Evolutionary conservation across 371 early-diverging fungal species (phyloP), one percentile per base, ranked within the genome.

Genomic region (Catenaria anguillulae): DNA sequence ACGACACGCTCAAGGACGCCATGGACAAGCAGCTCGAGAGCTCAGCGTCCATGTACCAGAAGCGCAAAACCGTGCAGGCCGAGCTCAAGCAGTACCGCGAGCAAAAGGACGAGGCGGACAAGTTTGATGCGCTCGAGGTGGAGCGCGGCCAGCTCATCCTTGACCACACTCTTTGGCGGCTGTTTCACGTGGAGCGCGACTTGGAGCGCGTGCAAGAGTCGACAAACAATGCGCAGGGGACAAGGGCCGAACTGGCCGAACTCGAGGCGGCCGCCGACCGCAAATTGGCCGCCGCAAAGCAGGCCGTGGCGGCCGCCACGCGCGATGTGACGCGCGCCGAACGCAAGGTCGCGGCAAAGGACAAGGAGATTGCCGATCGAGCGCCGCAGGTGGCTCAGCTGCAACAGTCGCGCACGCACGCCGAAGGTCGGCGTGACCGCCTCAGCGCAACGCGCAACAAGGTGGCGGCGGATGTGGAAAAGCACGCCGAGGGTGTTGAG

Each of bases 31-130:
- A 93, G 0, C 84, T 88, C 10, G 97, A 95, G 64, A 83, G 80
- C 55, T 90, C 91, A 26, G 81, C 89, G 1, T 82, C 85, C 67
- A 85, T 87, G 45, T 92, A 92, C 71, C 89, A 88, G 67, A 87
- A 84, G 66, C 90, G 89, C 64, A 84, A 90, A 58, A 88, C 86
- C 2, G 84, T 95, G 36, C 84, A 78, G 31, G 78, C 84, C 1
- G 96, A 96, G 68, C 85, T 92, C 65, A 95, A 92, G 72, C 87
- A 89, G 62, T 86, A 88, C 69, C 77, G 84, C 60, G 91, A 88
- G 66, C 93, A 95, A 71, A 86, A 92, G 69, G 84, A 82, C 24
- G 93, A 97, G 63, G 89, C 90, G 8, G 90, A 91, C 61, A 75
- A 78, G 4, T 95, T 83, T 72, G 87, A 90, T 64, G 70, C 75